Evolutionary conservation across 2,329 filamentous ascomycete genomes (phyloP).

Genomic region (Teratosphaeria epicoccoides): DNA sequence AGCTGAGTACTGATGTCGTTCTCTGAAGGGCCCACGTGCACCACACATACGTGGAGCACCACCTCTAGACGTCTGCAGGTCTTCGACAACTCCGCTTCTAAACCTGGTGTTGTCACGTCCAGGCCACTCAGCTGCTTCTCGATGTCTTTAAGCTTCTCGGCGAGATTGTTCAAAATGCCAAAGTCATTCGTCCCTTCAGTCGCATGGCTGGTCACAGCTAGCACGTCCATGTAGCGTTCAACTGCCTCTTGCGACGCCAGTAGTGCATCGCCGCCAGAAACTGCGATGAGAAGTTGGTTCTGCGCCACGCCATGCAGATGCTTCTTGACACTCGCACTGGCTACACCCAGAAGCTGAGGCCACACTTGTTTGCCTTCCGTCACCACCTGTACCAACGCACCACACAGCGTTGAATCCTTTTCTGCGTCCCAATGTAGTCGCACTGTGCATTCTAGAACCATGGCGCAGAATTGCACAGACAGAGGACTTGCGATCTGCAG

Average conservation of each 20-base stretch:
- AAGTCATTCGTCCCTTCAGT: slow-evolving; percentile 8
- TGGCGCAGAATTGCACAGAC: slow-evolving; percentile 13
- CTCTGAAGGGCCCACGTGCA: slow-evolving; percentile 24
- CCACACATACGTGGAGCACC: slow-evolving; percentile 31
- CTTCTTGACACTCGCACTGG: slow-evolving; percentile 13
- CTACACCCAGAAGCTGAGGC: slow-evolving; percentile 32
- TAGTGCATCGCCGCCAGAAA: background rate
- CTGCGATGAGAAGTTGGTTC: slow-evolving; percentile 22
- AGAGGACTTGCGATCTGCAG: slow-evolving; percentile 13
- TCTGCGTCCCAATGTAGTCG: slow-evolving; percentile 1
- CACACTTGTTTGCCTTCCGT: slow-evolving; percentile 32
- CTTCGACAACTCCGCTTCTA: background rate
- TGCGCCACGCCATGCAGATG: slow-evolving; percentile 22
- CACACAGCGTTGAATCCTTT: slow-evolving; percentile 5
- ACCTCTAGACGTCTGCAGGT: slow-evolving; percentile 9
- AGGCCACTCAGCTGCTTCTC: slow-evolving; percentile 8
- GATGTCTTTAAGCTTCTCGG: slow-evolving; percentile 17
- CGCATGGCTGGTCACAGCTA: slow-evolving; percentile 17
- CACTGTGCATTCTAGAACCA: slow-evolving; percentile 9
- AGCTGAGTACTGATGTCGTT: slow-evolving; percentile 22
- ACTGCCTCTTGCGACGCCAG: slow-evolving; percentile 1
- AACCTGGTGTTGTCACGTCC: slow-evolving; percentile 2
- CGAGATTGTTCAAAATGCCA: slow-evolving; percentile 10
- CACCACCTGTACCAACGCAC: slow-evolving; percentile 31
- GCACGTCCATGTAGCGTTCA: slow-evolving; percentile 16